Conservation (phyloP, 257 asterid genomes). For the Paulownia fortunei region DNA sequence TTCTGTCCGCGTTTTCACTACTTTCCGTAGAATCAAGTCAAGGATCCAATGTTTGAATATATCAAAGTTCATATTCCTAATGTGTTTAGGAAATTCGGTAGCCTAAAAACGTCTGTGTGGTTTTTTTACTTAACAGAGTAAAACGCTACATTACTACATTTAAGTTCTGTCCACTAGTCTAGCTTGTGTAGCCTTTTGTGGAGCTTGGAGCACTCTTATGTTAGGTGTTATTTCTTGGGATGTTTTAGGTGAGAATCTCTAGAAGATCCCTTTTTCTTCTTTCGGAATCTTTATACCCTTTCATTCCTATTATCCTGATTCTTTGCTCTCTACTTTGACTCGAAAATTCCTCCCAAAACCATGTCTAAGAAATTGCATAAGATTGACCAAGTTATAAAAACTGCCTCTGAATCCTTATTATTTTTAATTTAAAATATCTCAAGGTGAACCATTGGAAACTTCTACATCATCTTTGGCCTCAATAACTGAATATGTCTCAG, state of each 20-base stretch:
- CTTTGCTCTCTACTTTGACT: slow-evolving; percentile 1
- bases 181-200: not conserved
- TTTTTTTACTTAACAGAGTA: slow-evolving; percentile 21
- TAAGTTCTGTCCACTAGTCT: slow-evolving; percentile 11
- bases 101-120: slow-evolving; percentile 9
- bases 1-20: not conserved
- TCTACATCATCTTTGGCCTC: not conserved
- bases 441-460: not conserved
- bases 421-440: not conserved
- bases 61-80: not conserved
- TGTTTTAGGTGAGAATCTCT: not conserved
- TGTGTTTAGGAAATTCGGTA: not conserved
- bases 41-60: not conserved
- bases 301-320: not conserved
- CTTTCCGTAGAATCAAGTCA: not conserved
- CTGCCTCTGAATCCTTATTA: not conserved
- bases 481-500: not conserved
- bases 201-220: slow-evolving; percentile 2
- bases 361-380: not conserved
- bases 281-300: not conserved
- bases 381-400: slow-evolving; percentile 1
- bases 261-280: not conserved
- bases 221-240: slow-evolving; percentile 16
- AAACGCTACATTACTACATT: slow-evolving; percentile 23
- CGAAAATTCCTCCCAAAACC: not conserved